Base-by-base conservation (phyloP, 2,329 filamentous ascomycete species). In the Cladorrhinum sp. region DNA sequence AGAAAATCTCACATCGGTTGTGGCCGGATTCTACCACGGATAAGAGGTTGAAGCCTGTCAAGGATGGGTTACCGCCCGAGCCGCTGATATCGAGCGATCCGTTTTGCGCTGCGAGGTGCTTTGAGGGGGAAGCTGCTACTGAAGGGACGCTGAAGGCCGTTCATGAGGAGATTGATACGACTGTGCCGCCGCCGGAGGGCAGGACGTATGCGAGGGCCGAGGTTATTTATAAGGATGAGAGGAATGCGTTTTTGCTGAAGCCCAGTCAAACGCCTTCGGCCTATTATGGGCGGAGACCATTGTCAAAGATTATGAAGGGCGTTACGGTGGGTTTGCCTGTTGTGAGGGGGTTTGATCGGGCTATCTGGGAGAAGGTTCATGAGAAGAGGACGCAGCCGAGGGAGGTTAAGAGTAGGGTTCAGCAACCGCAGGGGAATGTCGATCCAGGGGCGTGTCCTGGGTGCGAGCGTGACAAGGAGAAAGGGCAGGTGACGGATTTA, bases 321-420 rank as follows among this genome's bases (percentile, higher is more conserved):
- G 78, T 88, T 55, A 87, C 87, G 6, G 87, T 99, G 58, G 95
- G 95, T 0, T 86, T 96, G 14, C 87, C 89, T 2, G 90, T 98
- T n/a, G 83, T 96, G 16, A 86, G 95, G 60, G 95, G 95, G 0
- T 99, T 99, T 69, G 87, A 96, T 72, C 84, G 89, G 65, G 80
- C 82, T 33, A 77, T 79, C 1, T 99, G 94, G 93, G 84, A 90
- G 63, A 87, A 83, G 58, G 73, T 92, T 10, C 86, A 96, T 61
- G 75, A 78, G 39, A 80, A 78, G 64, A 77, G 75, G 62, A 69
- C 74, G 42, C 64, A 69, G 28, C 68, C 71, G 16, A 21, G n/a
- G 4, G 36, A 16, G n/a, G 3, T 20, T 12, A 46, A 18, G 18
- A 10, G 20, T 3, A 50, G 10, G 6, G 52, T 42, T 1, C 30